Evolutionary conservation across 1,284 basidiomycete species (phyloP).

Genomic region (Trametes polyzona): DNA sequence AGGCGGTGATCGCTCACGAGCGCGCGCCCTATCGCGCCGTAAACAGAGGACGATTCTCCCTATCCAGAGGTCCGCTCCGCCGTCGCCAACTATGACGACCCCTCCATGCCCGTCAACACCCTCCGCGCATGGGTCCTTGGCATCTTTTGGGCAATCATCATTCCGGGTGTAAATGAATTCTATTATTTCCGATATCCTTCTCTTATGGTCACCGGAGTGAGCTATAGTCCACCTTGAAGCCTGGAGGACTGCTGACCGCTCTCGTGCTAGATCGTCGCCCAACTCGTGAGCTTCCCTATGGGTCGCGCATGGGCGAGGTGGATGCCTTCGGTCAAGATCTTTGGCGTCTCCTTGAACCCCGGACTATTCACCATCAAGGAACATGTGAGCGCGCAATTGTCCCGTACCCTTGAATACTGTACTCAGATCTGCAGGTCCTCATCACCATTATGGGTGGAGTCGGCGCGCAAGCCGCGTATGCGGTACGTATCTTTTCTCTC

Average conservation of each 20-base stretch:
- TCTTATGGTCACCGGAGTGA: constrained; percentile 40
- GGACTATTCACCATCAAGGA: constrained; percentile 74
- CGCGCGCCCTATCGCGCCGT: background rate
- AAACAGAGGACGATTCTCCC: constrained; percentile 38
- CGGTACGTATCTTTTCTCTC: constrained; percentile 28
- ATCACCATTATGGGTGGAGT: constrained; percentile 79
- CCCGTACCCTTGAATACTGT: background rate
- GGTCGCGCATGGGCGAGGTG: constrained; percentile 58
- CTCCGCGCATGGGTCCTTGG: constrained; percentile 62
- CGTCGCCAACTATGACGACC: constrained; percentile 40
- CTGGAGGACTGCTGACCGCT: too few species aligned
- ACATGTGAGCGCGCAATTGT: constrained; percentile 44
- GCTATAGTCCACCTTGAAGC: constrained; percentile 14
- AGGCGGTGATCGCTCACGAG: background rate
- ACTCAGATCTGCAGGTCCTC: constrained; percentile 32
- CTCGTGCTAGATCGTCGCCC: constrained; percentile 49
- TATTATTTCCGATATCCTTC: constrained; percentile 72
- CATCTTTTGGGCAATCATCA: constrained; percentile 53
- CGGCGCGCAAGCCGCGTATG: constrained; percentile 59
- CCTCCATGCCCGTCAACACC: constrained; percentile 45
- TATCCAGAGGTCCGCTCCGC: constrained; percentile 41
- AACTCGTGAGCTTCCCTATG: constrained; percentile 63
- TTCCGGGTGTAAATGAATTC: constrained; percentile 65
- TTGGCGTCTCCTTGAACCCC: constrained; percentile 62
- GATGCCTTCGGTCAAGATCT: constrained; percentile 55